Base-by-base conservation (phyloP, 2,329 filamentous ascomycete genomes). In the Orbilia blumenaviensis region DNA sequence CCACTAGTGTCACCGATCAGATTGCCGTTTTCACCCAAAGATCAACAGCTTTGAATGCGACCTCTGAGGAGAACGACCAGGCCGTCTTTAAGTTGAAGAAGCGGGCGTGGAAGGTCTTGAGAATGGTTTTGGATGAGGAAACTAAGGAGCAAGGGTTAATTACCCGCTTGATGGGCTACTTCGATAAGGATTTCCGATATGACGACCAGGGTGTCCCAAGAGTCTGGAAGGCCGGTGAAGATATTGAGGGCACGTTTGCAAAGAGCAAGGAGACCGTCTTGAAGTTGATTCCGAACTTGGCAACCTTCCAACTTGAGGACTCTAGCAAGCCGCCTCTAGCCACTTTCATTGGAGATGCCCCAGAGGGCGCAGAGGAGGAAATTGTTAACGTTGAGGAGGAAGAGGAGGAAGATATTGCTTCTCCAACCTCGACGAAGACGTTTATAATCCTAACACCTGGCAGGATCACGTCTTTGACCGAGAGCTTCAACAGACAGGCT, bases 151-250 rank as follows among this genome's bases (percentile, higher is more conserved):
- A 69, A 27, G 50, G 66, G n/a, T 52, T 77, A 41, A 69, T 77
- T 36, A 77, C 73, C 8, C 73, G 73, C n/a, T 38, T 77, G 25
- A 60, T 77, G 60, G 73, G 66, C 6, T 69, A 69, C 27, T 99
- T 99, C 79, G 95, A 99, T 84, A 95, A 99, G 85, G 97, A 97
- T 84, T 99, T 99, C 88, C 91, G 95, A 78, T 99, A 99, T 81
- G 95, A 99, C 81, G 94, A 97, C 74, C 89, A 90, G 5, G 95
- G 95, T 25, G 95, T 99, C 3, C 95, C 95, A 3, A 88, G 95
- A 74, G 97, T 99, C 83, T 99, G 95, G 95, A 90, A 94, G 23
- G 95, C 95, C 0, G 94, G 91, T 1, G 95, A 99, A 82, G 95
- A 99, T 81, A 99, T 99, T 77, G 95, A 99, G 84, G 94, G 94